phyloP scores from a whole-genome alignment of 768 basidiomycete species.

The Favolaschia claudopus region DNA sequence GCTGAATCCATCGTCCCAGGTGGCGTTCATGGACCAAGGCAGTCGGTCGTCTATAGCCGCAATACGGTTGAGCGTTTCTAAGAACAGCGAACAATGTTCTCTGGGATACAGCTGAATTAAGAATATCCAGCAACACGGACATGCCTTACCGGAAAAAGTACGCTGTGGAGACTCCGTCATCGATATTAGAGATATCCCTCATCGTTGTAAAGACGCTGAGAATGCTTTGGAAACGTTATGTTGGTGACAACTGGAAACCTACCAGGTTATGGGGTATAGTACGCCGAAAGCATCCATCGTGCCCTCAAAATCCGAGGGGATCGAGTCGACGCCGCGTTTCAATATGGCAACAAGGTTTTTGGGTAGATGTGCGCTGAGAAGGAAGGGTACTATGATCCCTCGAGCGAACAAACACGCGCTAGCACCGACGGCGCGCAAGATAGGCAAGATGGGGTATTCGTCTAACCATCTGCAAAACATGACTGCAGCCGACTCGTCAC shows the following conservation, averaged over 20 bases:
- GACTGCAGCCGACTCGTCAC: constrained; percentile 7
- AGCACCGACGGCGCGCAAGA: constrained; percentile 16
- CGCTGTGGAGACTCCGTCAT: constrained; percentile 17
- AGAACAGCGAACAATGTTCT: constrained; percentile 16
- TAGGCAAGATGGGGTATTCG: constrained; percentile 12
- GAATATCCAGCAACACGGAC: too few species aligned
- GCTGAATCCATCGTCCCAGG: neutral
- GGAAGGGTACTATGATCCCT: constrained; percentile 12
- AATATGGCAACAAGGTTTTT: constrained; percentile 20
- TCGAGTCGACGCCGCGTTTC: constrained; percentile 17
- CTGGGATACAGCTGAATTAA: too few species aligned
- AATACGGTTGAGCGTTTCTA: constrained; percentile 13
- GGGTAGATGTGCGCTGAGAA: constrained; percentile 21
- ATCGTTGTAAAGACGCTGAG: constrained; percentile 13
- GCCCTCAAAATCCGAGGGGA: constrained; percentile 6
- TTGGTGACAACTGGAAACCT: too few species aligned
- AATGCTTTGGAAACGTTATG: too few species aligned
- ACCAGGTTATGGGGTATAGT: constrained; percentile 17
- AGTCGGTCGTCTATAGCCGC: constrained; percentile 7
- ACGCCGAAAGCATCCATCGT: neutral
- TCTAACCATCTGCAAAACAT: constrained; percentile 23
- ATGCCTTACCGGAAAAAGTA: constrained; percentile 22
- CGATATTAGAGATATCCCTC: neutral
- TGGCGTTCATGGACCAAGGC: neutral
- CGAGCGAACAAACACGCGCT: constrained; percentile 2